These are phyloP conservation scores for Pseudocercospora cruenta DNA, from an alignment of 2,329 filamentous ascomycete genomes.

Conservation along the genomic window DNA sequence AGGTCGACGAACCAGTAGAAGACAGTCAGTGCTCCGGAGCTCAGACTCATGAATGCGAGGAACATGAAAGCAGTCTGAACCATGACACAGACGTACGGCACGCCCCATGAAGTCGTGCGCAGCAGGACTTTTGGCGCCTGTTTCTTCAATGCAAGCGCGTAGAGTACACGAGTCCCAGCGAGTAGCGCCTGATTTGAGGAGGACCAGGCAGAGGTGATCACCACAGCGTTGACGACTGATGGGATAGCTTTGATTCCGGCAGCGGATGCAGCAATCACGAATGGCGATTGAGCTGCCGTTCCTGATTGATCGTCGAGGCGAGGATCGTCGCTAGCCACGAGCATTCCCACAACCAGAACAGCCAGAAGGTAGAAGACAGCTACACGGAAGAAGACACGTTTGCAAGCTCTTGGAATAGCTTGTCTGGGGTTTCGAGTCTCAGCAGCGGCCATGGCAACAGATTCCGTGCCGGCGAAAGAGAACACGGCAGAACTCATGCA, in stretches of 20 bases:
- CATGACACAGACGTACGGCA: conserved; percentile 33
- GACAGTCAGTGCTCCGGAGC: conserved; percentile 59
- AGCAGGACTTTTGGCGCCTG: conserved; percentile 63
- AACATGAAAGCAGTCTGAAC: conserved; percentile 35
- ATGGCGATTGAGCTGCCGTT: conserved; percentile 52
- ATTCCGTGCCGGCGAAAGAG: conserved; percentile 31
- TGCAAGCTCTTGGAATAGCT: conserved; percentile 31
- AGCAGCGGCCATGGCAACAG: conserved; percentile 32
- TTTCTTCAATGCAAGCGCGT: conserved; percentile 62
- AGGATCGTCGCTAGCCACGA: conserved; percentile 45
- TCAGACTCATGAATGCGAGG: conserved; percentile 35
- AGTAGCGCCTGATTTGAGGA: conserved; percentile 60
- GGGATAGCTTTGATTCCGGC: conserved; percentile 63
- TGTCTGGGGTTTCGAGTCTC: conserved; percentile 33
- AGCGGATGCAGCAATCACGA: conserved; percentile 62
- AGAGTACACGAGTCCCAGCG: conserved; percentile 56
- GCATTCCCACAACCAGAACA: conserved; percentile 42
- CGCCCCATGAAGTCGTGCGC: conserved; percentile 38
- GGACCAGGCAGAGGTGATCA: conserved; percentile 67
- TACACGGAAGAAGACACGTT: conserved; percentile 30
- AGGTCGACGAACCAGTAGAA: conserved; percentile 68
- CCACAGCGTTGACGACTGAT: conserved; percentile 68
- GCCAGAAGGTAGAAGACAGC: conserved; percentile 47
- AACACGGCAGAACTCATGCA: conserved; percentile 31
- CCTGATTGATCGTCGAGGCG: conserved; percentile 35